Evolutionary conservation across 176 grass and related monocot species (phyloP).

Genomic region (Rhynchospora pubera): DNA sequence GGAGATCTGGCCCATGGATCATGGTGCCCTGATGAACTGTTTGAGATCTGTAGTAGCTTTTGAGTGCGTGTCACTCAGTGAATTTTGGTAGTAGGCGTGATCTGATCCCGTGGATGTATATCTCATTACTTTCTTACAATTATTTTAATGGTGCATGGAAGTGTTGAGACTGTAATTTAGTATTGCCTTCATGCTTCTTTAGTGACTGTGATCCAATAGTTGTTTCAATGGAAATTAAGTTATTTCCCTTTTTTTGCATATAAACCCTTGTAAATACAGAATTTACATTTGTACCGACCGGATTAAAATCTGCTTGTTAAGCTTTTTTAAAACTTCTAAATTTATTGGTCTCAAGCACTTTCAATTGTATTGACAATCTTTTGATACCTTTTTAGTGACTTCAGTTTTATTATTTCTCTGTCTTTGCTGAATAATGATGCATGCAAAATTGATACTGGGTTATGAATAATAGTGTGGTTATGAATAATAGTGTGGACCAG

Average conservation of each 20-base stretch:
- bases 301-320: neutral
- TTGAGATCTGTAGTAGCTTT: conserved; percentile 14
- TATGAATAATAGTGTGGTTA: neutral
- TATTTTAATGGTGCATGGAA: neutral
- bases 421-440: neutral
- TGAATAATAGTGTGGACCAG: neutral
- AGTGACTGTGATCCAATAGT: neutral
- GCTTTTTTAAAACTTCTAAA: neutral
- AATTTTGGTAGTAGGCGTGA: neutral
- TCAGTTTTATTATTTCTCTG: neutral
- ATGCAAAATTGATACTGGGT: neutral
- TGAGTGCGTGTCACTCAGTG: neutral
- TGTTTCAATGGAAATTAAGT: neutral
- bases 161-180: neutral
- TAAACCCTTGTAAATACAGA: neutral
- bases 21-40: neutral
- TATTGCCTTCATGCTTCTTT: neutral
- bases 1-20: conserved; percentile 1
- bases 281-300: neutral
- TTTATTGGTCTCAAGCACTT: neutral
- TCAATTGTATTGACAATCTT: neutral
- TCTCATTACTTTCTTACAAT: neutral
- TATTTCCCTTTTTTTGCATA: conserved; percentile 16
- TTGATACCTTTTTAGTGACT: neutral
- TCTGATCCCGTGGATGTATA: conserved; percentile 3